Evolutionary conservation across 495 filamentous ascomycete species (phyloP), one percentile per base, ranked within the genome.

Genomic region (Rostrohypoxylon terebratum): DNA sequence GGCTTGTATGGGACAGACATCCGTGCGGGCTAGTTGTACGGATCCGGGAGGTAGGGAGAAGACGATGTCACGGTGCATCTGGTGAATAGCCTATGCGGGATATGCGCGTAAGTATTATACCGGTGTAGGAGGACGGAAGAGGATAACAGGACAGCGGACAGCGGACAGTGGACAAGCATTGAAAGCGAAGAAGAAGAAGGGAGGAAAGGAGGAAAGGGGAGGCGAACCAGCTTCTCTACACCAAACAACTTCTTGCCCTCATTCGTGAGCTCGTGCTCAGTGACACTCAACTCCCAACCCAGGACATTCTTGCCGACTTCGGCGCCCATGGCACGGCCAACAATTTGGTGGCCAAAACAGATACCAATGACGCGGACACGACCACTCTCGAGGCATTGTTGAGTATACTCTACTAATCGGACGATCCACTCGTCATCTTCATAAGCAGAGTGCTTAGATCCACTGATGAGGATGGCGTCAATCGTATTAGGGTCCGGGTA

Each of bases 291-390:
- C 78, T 98, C 95, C 95, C 95, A 98, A 7, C 92, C 93, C 4
- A 76, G 78, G 33, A 87, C 83, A 72, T 87, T 92, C 44, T 88
- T 80, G n/a, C 83, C 88, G 7, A 97, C 90, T 50, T 86, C 86
- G 33, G 80, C 85, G 0, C 89, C 92, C 64, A 97, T 75, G 1
- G 94, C 93, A 18, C 94, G 85, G 0, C 87, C 93, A 57, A 97
- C 83, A 57, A 97, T 95, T 81, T 98, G 94, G 77, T 97, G 94
- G 16, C 94, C 95, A 78, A 95, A 97, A 77, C 94, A 97, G 28
- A 96, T 87, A 13, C 93, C 94, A 18, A 97, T 83, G 20, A 96
- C 79, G 21, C 88, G 85, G 20, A 97, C 86, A 40, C 77, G 76
- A 28, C 72, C 69, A 20, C 75, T 66, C 25, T 62, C 86, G 83